Evolutionary conservation across 2,329 filamentous ascomycete species (phyloP).

Genomic region (Mariannaea elegans): DNA sequence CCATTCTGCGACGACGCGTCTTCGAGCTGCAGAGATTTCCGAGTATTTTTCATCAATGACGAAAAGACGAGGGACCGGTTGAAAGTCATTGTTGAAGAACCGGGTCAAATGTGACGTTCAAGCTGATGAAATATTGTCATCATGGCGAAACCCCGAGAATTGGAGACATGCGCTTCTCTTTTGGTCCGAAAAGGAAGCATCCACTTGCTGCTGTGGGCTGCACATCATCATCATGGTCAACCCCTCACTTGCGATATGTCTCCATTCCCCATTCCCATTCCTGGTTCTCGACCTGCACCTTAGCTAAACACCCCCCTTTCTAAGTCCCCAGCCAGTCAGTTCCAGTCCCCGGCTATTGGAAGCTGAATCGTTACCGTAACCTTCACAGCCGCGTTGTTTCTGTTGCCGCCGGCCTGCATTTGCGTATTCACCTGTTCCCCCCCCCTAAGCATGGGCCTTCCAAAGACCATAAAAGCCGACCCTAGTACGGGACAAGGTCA

Average conservation of each 20-base stretch:
- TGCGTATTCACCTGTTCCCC: not conserved
- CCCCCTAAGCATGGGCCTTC: not conserved
- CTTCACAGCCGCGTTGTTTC: slow-evolving; percentile 8
- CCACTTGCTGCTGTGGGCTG: not conserved
- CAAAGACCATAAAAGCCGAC: not conserved
- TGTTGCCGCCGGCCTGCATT: slow-evolving; percentile 20
- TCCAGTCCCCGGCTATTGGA: too few relatives aligned
- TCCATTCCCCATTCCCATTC: slow-evolving; percentile 5
- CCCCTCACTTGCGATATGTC: slow-evolving; percentile 12
- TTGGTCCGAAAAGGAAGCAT: not conserved
- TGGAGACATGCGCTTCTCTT: not conserved
- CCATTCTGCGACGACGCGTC: slow-evolving; percentile 3
- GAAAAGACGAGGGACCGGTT: too few relatives aligned
- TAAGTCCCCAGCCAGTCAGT: too few relatives aligned
- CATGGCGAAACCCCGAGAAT: not conserved
- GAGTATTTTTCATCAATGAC: too few relatives aligned
- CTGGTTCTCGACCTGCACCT: not conserved
- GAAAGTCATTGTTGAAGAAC: too few relatives aligned
- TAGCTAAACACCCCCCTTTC: not conserved
- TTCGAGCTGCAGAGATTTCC: too few relatives aligned
- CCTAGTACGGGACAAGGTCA: not conserved
- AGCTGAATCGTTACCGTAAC: too few relatives aligned
- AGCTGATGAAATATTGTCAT: not conserved
- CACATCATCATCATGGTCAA: slow-evolving; percentile 12
- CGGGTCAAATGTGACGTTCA: not conserved